Evolutionary conservation across 106 monocot species (phyloP).

Genomic region (Alisma plantagoaquatica): DNA sequence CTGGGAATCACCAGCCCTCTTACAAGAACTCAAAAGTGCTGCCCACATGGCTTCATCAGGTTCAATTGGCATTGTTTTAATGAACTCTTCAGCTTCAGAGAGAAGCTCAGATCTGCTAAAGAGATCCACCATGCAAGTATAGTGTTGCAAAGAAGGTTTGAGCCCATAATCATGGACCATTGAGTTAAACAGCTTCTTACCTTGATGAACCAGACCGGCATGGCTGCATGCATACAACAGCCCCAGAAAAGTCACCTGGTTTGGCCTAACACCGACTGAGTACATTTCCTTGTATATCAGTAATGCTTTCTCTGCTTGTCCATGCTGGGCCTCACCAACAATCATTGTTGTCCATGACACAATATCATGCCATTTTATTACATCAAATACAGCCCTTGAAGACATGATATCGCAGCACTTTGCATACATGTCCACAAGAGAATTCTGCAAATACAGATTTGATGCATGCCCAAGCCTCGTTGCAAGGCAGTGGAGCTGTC

Average conservation of each 20-base stretch:
- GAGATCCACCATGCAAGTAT: constrained; percentile 86
- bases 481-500: constrained; percentile 58
- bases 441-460: constrained; percentile 51
- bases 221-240: constrained; percentile 86
- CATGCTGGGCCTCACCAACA: constrained; percentile 88
- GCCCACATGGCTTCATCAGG: constrained; percentile 79
- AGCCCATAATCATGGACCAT: constrained; percentile 57
- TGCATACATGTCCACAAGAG: constrained; percentile 87
- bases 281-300: constrained; percentile 55
- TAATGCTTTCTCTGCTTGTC: constrained; percentile 39
- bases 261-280: constrained; percentile 37
- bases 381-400: constrained; percentile 51
- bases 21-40: constrained; percentile 71
- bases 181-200: constrained; percentile 52
- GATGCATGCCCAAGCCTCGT: constrained; percentile 34
- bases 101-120: constrained; percentile 61
- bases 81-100: constrained; percentile 51
- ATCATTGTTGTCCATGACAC: constrained; percentile 97
- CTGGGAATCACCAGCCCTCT: constrained; percentile 35
- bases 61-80: constrained; percentile 44
- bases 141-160: constrained; percentile 56
- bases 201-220: constrained; percentile 56
- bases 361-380: constrained; percentile 26
- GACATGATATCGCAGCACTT: constrained; percentile 68
- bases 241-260: constrained; percentile 76